A percentile compares a stretch with the other conserved stretches of the same genome.
Evolutionary conservation across 257 asterid species (phyloP).

Genomic region (Avicennia marina): DNA sequence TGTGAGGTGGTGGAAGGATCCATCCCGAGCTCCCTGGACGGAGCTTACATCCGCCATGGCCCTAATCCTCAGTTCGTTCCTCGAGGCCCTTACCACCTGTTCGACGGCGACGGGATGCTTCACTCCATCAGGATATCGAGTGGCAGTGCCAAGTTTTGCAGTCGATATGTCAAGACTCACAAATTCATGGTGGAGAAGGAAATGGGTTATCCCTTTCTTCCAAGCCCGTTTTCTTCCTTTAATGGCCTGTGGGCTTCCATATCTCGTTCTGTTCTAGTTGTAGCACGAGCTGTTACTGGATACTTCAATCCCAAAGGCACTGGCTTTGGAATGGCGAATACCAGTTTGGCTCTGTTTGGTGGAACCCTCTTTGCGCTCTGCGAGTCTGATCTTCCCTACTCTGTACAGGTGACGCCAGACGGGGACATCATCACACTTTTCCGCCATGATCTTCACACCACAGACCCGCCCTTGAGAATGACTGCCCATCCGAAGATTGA

Average conservation of each 20-base stretch:
- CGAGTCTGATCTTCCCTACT: neutral
- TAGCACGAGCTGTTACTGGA: conserved; percentile 26
- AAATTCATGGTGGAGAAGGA: conserved; percentile 27
- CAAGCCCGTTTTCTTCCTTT: conserved; percentile 43
- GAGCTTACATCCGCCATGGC: conserved; percentile 55
- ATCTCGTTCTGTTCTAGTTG: conserved; percentile 14
- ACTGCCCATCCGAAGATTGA: conserved; percentile 60
- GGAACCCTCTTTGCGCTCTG: neutral
- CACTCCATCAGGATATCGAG: conserved; percentile 31
- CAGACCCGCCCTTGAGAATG: conserved; percentile 28
- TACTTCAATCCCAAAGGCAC: conserved; percentile 13
- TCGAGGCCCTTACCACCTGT: conserved; percentile 43
- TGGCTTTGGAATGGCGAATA: conserved; percentile 30
- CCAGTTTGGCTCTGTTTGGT: neutral
- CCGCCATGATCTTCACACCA: conserved; percentile 34
- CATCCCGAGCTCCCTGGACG: conserved; percentile 42
- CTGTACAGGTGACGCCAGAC: neutral
- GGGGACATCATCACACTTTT: conserved; percentile 44
- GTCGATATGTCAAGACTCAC: conserved; percentile 53
- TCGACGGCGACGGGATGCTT: conserved; percentile 57
- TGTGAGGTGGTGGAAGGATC: conserved; percentile 40
- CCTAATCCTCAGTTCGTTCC: conserved; percentile 61
- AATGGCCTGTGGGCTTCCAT: conserved; percentile 32
- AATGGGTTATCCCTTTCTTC: conserved; percentile 27
- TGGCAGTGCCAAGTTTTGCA: conserved; percentile 38